Base-by-base conservation (phyloP, 1,284 basidiomycete genomes). In the Neolentinus lepideus region DNA sequence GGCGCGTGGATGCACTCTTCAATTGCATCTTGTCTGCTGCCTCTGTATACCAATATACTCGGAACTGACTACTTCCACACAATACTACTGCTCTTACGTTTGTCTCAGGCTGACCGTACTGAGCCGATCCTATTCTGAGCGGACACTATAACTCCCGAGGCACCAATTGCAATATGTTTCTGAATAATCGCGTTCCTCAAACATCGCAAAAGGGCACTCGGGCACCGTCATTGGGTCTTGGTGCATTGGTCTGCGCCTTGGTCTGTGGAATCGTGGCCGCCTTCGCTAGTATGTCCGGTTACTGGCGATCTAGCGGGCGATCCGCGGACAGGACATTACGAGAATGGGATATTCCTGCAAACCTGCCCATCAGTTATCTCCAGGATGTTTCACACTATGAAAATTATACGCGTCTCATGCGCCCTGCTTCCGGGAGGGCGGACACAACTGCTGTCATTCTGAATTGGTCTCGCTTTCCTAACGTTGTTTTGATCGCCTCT, bases 381-480 rank as follows among this genome's bases (percentile, higher is more conserved):
- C 16, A 21, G 19, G 38, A 43, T 21, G 38, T 43, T 43, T n/a
- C 38, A 43, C 6, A 4, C 16, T 6, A n/a, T n/a, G n/a, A 43
- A n/a, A 21, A 6, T 21, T 43, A 43, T 43, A 8, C 38, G 38
- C 38, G 38, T n/a, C 38, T 43, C 16, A 21, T 43, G 12, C 12
- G 3, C 8, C 38, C 38, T 43, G 38, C 38, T 16, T 21, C 38
- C 6, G 38, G n/a, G 12, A 21, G n/a, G 25, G 21, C 75, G 19
- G 68, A 75, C 58, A 75, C 73, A 3, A 85, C 82, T 8, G 81
- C 79, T 10, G 69, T 87, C 35, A 63, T 87, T 38, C 69, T 86
- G 48, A 86, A 87, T 66, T 87, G 84, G 85, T 80, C 78, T 46
- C 75, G 83, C 27, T 73, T 84, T 33, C 66, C 73, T 0, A 88